A percentile compares a stretch with the other conserved stretches of the same genome.
phyloP scores from a whole-genome alignment of 257 asterid species.

The Solanum lignicaule region DNA sequence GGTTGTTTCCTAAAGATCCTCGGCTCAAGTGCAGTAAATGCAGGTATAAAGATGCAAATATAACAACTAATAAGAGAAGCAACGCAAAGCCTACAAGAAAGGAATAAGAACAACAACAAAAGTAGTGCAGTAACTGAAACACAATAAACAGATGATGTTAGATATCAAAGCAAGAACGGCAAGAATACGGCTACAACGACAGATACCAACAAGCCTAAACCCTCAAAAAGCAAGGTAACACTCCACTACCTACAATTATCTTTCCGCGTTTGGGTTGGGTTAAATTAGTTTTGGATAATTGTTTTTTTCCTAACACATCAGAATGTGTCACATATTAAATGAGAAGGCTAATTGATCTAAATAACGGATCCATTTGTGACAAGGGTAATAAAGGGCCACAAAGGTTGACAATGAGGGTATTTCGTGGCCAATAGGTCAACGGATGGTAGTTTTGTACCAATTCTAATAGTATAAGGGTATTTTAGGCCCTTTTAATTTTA shows the following conservation, averaged over 20 bases:
- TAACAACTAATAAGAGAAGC: neutral
- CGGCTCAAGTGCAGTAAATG: neutral
- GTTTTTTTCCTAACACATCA: neutral
- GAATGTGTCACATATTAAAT: neutral
- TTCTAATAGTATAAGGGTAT: no score
- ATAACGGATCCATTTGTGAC: neutral
- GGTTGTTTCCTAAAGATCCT: neutral
- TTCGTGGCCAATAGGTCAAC: neutral
- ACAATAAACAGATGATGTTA: neutral
- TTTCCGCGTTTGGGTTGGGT: neutral
- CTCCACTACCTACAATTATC: neutral
- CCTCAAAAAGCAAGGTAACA: neutral
- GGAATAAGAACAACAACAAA: neutral
- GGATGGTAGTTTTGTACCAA: neutral
- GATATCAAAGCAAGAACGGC: neutral
- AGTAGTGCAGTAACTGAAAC: neutral
- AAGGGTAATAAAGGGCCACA: neutral
- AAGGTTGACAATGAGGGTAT: neutral
- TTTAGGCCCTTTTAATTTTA: neutral
- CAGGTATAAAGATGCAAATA: neutral
- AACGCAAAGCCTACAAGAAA: neutral
- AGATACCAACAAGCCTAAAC: neutral
- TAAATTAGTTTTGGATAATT: neutral
- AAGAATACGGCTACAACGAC: neutral
- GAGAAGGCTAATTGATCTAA: neutral